Base-by-base conservation (phyloP, 495 filamentous ascomycete species). In the Darksidea phi region DNA sequence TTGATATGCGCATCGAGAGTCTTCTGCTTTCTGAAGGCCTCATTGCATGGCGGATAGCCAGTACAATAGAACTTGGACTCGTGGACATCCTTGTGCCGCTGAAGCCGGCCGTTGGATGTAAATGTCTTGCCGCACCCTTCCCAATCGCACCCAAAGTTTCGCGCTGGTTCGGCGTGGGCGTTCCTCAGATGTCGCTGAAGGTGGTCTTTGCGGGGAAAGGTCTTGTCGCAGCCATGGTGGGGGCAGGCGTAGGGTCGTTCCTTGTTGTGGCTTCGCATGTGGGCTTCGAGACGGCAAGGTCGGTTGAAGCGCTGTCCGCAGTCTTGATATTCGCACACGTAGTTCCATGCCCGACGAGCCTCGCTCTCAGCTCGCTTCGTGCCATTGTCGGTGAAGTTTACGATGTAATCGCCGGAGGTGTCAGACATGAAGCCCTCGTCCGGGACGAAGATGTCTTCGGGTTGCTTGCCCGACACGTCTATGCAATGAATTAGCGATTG, bases 221-320 rank as follows among this genome's bases (percentile, higher is more conserved):
- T 80, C 74, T 96, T 96, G 64, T 81, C 83, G 71, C 94, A 98
- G 17, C 72, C 83, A 0, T 76, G 69, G 55, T 85, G 78, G 1
- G 80, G 75, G 70, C 94, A 98, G 24, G 76, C 71, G 70, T 84
- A 90, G 6, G 88, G 79, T 8, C 91, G 82, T 64, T 91, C 88
- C 63, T 89, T 88, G 42, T 83, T 90, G 71, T 96, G 91, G 2
- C 86, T 88, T 43, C 88, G 78, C 2, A 90, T 67, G 68, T 96
- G 91, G 45, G 88, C 82, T n/a, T 84, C 78, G 1, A 96, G 80
- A 34, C 88, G 82, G n/a, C 82, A 84, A 1, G 88, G 90, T 0
- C 91, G 85, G 72, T 94, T 93, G 82, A 91, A 96, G n/a, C 85
- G 82, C 73, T 91, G 92, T 23, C 73, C 70, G 70, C 91, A 96